Base-by-base conservation (phyloP, 768 basidiomycete genomes). In the Leucogyrophana mollusca region DNA sequence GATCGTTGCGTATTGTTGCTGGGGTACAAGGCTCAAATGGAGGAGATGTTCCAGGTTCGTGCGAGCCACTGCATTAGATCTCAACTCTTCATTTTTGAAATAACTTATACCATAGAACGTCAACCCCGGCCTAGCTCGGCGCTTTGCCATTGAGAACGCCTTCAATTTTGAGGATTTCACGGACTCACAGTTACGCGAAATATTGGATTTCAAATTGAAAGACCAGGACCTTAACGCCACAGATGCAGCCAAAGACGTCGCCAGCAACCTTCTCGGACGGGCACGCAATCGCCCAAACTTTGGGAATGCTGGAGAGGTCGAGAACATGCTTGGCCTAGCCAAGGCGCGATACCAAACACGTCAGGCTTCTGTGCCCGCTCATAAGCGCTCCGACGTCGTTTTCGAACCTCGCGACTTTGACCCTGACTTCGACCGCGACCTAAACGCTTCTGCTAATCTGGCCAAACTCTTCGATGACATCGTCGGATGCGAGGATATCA, bases 31-130 rank as follows among this genome's bases (percentile, higher is more conserved):
- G 69, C 77, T 4, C 70, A 85, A 54, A 86, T 87, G 75, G 58
- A 64, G n/a, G 79, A 86, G 20, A 87, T 87, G 86, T 86, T 86
- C 62, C 82, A 84, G 68, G 85, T 77, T 58, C 36, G 66, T 47
- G 14, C n/a, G n/a, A n/a, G n/a, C n/a, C 18, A 32, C n/a, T 37
- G 3, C n/a, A n/a, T 32, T n/a, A 22, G 22, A 2, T 1, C 4
- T 10, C 20, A 3, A 3, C 14, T 14, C 13, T 8, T 34, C 8
- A 17, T 47, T 18, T 46, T 41, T 45, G 10, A 40, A 13, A 4
- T 27, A 9, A 24, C 4, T 38, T 20, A 16, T 11, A 10, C 30
- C 27, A 3, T 43, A 87, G 85, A 81, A 86, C 40, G 84, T 85
- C 23, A 87, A 87, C 54, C 79, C 83, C 0, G 85, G 85, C 11